Conservation (phyloP, 345 rosid genomes). For the Syzygium jambos region DNA sequence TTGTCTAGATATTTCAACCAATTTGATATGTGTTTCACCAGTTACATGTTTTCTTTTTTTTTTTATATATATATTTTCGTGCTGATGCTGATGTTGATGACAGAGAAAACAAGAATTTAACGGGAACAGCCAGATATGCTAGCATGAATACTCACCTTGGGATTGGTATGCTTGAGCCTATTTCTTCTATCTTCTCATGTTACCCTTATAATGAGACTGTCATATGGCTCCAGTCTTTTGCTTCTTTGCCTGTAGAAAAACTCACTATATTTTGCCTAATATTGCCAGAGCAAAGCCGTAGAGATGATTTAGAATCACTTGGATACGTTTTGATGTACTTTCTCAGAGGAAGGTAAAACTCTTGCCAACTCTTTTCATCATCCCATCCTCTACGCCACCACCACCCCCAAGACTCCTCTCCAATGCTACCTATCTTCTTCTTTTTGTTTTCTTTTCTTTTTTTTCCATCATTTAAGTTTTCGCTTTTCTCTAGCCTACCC, state of each 20-base stretch:
- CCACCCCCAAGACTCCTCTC: background rate
- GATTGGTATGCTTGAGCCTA: constrained; percentile 40
- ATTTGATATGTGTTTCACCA: background rate
- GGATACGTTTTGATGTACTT: constrained; percentile 91
- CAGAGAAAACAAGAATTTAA: constrained; percentile 94
- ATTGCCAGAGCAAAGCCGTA: constrained; percentile 86
- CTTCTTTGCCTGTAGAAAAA: background rate
- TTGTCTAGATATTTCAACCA: background rate
- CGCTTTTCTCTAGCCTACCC: constrained; percentile 53
- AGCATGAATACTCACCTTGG: constrained; percentile 98
- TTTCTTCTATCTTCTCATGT: background rate
- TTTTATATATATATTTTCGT: background rate
- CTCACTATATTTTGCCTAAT: background rate
- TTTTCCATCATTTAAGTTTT: background rate
- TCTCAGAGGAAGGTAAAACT: constrained; percentile 71
- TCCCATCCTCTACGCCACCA: background rate
- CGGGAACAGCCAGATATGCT: constrained; percentile 94
- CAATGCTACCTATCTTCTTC: constrained; percentile 13
- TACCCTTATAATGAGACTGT: background rate
- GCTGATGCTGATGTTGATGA: constrained; percentile 18
- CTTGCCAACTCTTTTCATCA: constrained; percentile 1
- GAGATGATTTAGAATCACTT: constrained; percentile 93
- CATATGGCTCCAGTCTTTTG: background rate
- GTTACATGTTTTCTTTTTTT: background rate
- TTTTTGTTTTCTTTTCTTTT: background rate